Evolutionary conservation across 768 basidiomycete genomes (phyloP).

Genomic region (Lentinula aciculospora): DNA sequence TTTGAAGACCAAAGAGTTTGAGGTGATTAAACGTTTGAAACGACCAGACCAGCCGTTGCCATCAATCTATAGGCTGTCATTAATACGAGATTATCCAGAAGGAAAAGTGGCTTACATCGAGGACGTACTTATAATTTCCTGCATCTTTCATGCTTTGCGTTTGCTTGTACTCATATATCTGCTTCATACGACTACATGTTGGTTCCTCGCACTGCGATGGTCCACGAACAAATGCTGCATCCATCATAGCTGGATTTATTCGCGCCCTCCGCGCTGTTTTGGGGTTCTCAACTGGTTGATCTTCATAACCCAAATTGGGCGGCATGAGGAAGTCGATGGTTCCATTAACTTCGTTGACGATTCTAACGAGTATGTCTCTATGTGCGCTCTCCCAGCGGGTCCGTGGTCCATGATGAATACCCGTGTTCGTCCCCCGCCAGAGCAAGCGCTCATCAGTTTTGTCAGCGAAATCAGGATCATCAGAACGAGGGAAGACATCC

Average conservation of each 20-base stretch:
- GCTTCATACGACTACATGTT: constrained; percentile 35
- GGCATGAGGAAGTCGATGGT: constrained; percentile 29
- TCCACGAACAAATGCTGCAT: constrained; percentile 43
- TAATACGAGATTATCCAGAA: not conserved
- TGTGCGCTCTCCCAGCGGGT: constrained; percentile 43
- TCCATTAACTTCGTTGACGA: constrained; percentile 22
- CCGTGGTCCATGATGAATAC: constrained; percentile 38
- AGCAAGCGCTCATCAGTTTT: constrained; percentile 51
- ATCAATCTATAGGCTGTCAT: constrained; percentile 31
- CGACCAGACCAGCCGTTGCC: constrained; percentile 61
- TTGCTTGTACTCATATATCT: constrained; percentile 41
- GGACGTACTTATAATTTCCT: constrained; percentile 52
- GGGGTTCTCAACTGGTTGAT: constrained; percentile 26
- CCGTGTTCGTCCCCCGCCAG: constrained; percentile 75
- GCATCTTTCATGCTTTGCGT: constrained; percentile 34
- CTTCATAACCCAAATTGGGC: constrained; percentile 7
- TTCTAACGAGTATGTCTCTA: constrained; percentile 34
- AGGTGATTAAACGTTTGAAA: constrained; percentile 56
- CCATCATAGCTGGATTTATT: constrained; percentile 44
- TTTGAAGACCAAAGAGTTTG: constrained; percentile 57
- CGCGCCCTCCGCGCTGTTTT: constrained; percentile 20
- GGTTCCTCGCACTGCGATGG: constrained; percentile 35
- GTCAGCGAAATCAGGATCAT: constrained; percentile 55
- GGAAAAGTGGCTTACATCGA: constrained; percentile 38
- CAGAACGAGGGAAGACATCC: constrained; percentile 23